These are phyloP conservation scores for Cercis canadensis DNA, from an alignment of 306 rosid genomes.

Conservation along the genomic window DNA sequence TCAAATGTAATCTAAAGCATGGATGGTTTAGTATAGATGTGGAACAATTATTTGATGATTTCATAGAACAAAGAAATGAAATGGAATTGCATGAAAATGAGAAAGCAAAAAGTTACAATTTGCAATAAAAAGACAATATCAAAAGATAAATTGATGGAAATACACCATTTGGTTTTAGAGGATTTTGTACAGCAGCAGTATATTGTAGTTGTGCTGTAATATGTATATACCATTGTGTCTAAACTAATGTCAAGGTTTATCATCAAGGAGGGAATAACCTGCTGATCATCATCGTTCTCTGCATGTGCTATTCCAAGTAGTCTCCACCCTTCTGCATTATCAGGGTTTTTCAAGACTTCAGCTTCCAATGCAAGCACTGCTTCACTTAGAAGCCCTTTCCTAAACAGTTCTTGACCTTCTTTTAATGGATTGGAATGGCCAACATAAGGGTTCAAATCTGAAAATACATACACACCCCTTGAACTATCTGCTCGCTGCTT, in stretches of 20 bases:
- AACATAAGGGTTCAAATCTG: slow-evolving; percentile 98
- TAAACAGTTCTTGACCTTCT: slow-evolving; percentile 98
- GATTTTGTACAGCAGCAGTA: slow-evolving; percentile 14
- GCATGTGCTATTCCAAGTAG: slow-evolving; percentile 98
- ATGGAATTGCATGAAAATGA: slow-evolving; percentile 17
- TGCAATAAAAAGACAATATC: background rate
- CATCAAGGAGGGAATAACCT: slow-evolving; percentile 57
- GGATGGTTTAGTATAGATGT: slow-evolving; percentile 6
- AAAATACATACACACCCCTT: slow-evolving; percentile 86
- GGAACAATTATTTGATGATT: slow-evolving; percentile 6
- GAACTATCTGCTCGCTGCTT: slow-evolving; percentile 72
- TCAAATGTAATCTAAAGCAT: slow-evolving; percentile 25
- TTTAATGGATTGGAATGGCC: slow-evolving; percentile 93
- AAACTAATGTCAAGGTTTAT: slow-evolving; percentile 22
- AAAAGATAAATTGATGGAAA: slow-evolving; percentile 6
- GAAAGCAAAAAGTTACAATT: slow-evolving; percentile 3
- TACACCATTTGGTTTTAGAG: slow-evolving; percentile 6
- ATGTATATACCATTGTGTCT: slow-evolving; percentile 8
- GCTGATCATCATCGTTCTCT: slow-evolving; percentile 98
- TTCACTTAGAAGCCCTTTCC: slow-evolving; percentile 97
- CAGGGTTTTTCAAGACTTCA: slow-evolving; percentile 95
- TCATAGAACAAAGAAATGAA: slow-evolving; percentile 18
- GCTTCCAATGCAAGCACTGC: slow-evolving; percentile 99
- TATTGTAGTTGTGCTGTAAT: background rate
- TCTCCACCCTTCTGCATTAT: slow-evolving; percentile 98